A percentile compares a stretch with the other conserved stretches of the same genome.
These are phyloP conservation scores for Kwoniella bestiolae DNA, from an alignment of 768 basidiomycete genomes.

Conservation along the genomic window DNA sequence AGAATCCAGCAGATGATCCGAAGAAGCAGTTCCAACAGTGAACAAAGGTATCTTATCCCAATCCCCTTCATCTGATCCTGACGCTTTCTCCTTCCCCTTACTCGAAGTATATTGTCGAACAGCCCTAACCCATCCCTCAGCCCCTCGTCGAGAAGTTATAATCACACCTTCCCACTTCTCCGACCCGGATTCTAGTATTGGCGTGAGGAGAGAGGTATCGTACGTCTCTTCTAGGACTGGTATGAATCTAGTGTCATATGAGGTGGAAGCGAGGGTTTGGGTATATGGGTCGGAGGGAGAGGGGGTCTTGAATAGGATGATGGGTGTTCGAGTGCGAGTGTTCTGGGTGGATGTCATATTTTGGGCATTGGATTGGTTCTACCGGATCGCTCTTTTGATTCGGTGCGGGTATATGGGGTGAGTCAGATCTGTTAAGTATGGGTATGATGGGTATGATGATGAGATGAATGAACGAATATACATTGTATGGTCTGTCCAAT, in stretches of 20 bases:
- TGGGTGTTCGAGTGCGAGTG: not conserved
- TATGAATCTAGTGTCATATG: constrained; percentile 7
- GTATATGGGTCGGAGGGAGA: constrained; percentile 12
- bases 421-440: too few species aligned
- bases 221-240: constrained; percentile 23
- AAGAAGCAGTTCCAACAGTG: constrained; percentile 12
- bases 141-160: constrained; percentile 16
- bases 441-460: too few species aligned
- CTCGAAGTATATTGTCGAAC: not conserved
- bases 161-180: constrained; percentile 22
- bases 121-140: constrained; percentile 23
- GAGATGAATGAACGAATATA: too few species aligned
- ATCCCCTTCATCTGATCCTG: not conserved
- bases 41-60: constrained; percentile 15
- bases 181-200: constrained; percentile 1
- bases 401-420: too few species aligned
- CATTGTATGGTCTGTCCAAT: too few species aligned
- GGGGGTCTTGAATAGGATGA: constrained; percentile 24
- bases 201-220: not conserved
- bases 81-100: constrained; percentile 2
- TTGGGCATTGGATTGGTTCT: not conserved
- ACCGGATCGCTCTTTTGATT: too few species aligned
- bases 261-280: not conserved
- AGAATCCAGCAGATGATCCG: not conserved
- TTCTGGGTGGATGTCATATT: not conserved